Evolutionary conservation across 2,329 filamentous ascomycete genomes (phyloP), one percentile per base, ranked within the genome.

Genomic region (Trichoderma sp.): DNA sequence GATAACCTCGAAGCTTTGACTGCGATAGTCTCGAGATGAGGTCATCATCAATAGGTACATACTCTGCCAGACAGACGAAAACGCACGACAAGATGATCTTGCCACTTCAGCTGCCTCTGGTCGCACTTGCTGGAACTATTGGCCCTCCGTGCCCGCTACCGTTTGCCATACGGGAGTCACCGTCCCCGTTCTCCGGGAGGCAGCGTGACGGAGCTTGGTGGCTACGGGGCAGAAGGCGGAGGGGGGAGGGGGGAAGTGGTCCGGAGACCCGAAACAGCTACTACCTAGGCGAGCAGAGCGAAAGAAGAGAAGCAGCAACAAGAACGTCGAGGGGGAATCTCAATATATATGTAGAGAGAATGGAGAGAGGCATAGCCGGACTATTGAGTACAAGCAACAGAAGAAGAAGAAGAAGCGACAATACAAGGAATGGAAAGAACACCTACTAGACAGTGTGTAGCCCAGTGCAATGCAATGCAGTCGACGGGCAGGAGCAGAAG

Each of bases 91-190:
- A 39, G 59, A 47, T 63, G 59, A 19, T 55, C 50, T 63, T 63
- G 59, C 59, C 59, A 63, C 59, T 26, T 48, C 55, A 58, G 56
- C 56, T 24, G 44, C 56, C 17, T 39, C n/a, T 63, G 59, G 59
- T 39, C 30, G 41, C 59, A 47, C 50, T 47, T 63, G 41, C 39
- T 55, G 59, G 47, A 55, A 63, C 59, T 63, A 63, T 55, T 63
- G 59, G 59, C 43, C 41, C 48, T 63, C 59, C 59, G 47, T 63
- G 59, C 28, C 48, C 59, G 59, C 24, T 21, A 24, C 34, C 41
- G 50, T 55, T 63, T 63, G 59, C 59, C 48, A 52, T 54, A 55
- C 59, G 59, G 59, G 48, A 63, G 48, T 45, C 50, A 24, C 59
- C 26, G 41, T 47, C 28, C n/a, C 44, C 56, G 15, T 44, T 28